Evolutionary conservation across 176 grass and related monocot genomes (phyloP), one percentile per base, ranked within the genome.

Genomic region (Phragmites australis): DNA sequence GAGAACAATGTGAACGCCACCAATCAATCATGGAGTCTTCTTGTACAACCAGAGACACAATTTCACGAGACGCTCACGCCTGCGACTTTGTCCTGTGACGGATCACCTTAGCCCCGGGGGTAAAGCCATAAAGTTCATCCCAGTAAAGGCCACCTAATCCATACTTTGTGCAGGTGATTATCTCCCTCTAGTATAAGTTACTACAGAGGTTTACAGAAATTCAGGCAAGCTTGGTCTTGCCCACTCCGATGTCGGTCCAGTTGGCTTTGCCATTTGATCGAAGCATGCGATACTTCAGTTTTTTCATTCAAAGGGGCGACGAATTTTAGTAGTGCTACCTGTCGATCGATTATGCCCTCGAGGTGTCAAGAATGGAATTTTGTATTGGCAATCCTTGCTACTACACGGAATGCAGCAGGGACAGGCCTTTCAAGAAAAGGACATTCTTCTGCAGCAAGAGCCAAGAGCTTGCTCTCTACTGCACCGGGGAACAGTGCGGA

Each of bases 81-180:
- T 21, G 23, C n/a, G 22, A 11, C 48, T 54, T 76, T 44, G 58
- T 17, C 72, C 22, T 51, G 47, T 43, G 54, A 80, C 77, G 62
- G 49, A 6, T 68, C 47, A 54, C 64, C 52, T 76, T 60, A 60
- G 25, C 32, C 39, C 42, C 43, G 40, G 67, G 67, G 39, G 11
- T 44, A 26, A 43, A 45, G 65, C 9, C 3, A 16, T 27, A 71
- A 71, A 74, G 71, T 3, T 32, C 29, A 30, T 62, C 5, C 2
- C 8, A 41, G 1, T 40, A n/a, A 9, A 0, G 39, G 37, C 65
- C 7, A 39, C 23, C 25, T 25, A 18, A 44, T 25, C 65, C 41
- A 7, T 40, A 25, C 21, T 27, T 46, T 46, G 40, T 13, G 22
- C 40, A 69, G 41, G 39, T 69, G 42, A 27, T 29, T 47, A 14